Conservation (phyloP, 495 filamentous ascomycete species). For the Penicillium lividum region DNA sequence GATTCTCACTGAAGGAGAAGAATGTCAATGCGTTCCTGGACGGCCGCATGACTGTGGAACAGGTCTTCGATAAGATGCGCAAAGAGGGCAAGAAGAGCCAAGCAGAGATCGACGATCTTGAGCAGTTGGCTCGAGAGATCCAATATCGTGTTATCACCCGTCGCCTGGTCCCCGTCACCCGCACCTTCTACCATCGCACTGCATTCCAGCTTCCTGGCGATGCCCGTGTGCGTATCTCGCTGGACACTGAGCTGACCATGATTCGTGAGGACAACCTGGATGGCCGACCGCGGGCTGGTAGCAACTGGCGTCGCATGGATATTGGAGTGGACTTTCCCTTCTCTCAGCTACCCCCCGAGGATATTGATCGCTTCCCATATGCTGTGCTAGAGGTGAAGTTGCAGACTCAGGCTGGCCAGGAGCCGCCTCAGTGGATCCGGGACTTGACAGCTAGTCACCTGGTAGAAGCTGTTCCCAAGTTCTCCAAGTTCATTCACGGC, state of each 20-base stretch:
- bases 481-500: conserved; percentile 99
- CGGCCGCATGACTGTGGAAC: conserved; percentile 77
- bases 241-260: conserved; percentile 96
- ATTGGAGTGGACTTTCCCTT: conserved; percentile 97
- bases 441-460: conserved; percentile 90
- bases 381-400: conserved; percentile 97
- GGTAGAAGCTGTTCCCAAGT: conserved; percentile 97
- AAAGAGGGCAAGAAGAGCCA: conserved; percentile 91
- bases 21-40: conserved; percentile 86
- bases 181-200: conserved; percentile 96
- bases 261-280: conserved; percentile 92
- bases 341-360: conserved; percentile 78
- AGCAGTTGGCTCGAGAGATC: conserved; percentile 85
- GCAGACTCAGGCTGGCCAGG: conserved; percentile 95
- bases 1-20: conserved; percentile 95
- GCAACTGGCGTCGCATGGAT: conserved; percentile 96
- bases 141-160: conserved; percentile 90
- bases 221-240: conserved; percentile 91
- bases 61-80: conserved; percentile 90
- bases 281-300: conserved; percentile 69
- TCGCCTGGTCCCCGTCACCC: conserved; percentile 78
- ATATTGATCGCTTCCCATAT: conserved; percentile 91
- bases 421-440: conserved; percentile 94
- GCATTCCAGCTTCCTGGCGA: conserved; percentile 98
- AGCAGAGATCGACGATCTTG: conserved; percentile 85